Base-by-base conservation (phyloP, 129 eudicot genomes). In the Saposhnikovia divaricata region DNA sequence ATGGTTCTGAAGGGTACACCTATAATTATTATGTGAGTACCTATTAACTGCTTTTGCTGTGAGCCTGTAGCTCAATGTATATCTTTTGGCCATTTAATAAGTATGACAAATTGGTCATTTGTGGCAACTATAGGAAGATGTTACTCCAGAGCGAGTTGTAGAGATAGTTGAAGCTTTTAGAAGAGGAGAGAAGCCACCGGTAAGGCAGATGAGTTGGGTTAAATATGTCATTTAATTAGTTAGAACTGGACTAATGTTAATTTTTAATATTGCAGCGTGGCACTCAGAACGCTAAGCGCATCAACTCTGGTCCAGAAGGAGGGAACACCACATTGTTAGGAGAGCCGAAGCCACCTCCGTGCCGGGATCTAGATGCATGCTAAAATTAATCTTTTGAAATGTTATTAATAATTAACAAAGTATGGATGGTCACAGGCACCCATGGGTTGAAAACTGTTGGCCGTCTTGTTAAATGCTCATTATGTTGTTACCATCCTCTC, bases 131-230 rank as follows among this genome's bases (percentile, higher is more conserved):
- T 86, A 96, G 99, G 99, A 96, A 82, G 99, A 96, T 88, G 77
- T 96, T 69, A 90, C 99, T 79, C 99, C 99, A 69, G 81, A 96
- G 80, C 80, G 79, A 82, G 98, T 92, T 11, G 96, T 96, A 44
- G 99, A 96, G 81, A 92, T 96, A 80, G 98, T 96, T 2, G 99
- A 96, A 90, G 93, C 89, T 27, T 73, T 96, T 40, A 88, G 88
- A 83, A 90, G 92, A 89, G 99, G 99, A 69, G 99, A 96, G 77
- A 96, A 96, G 88, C 99, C 98, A 76, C 98, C 93, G 63, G 99
- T 96, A 89, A 96, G 94, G 47, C 51, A 72, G 79, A 81, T 77
- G 55, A 0, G 15, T 34, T n/a, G 18, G 42, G 68, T 68, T 46
- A 59, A 31, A 21, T 16, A 72, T 72, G 14, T 10, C 71, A 16